Percentiles rank a stretch among this genome's conserved stretches.
These are phyloP conservation scores for Oryza australiensis DNA, from an alignment of 176 grass and related monocot species.

Conservation along the genomic window DNA sequence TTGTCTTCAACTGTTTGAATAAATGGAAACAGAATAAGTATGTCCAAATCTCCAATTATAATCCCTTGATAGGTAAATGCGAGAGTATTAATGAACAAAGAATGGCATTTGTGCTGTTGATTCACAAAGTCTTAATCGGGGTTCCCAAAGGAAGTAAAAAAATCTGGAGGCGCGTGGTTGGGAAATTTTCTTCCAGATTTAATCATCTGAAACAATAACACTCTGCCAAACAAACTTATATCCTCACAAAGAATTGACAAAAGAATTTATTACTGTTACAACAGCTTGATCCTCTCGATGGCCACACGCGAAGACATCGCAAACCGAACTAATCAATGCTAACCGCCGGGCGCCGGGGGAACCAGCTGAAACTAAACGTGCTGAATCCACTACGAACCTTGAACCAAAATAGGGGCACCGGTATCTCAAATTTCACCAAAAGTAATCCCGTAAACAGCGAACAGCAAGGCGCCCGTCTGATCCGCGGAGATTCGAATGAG, in stretches of 20 bases:
- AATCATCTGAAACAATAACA: not conserved
- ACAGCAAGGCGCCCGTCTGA: not conserved
- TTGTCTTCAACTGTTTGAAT: not conserved
- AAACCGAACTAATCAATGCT: not conserved
- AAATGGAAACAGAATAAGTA: not conserved
- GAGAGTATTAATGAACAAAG: constrained; percentile 2
- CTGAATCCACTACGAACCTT: not conserved
- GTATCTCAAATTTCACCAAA: not conserved
- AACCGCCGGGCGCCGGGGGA: not conserved
- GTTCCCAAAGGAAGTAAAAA: not conserved
- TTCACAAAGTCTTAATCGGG: not conserved
- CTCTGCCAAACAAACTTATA: not conserved
- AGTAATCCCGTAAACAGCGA: not conserved
- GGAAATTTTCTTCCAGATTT: too few relatives aligned
- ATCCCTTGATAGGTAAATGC: not conserved
- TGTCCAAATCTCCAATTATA: not conserved
- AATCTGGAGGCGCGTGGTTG: not conserved
- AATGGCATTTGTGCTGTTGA: not conserved
- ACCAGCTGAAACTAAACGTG: not conserved
- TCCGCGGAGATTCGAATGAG: not conserved
- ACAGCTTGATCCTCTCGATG: not conserved
- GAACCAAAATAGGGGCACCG: not conserved
- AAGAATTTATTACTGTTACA: not conserved
- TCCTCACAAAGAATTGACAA: not conserved
- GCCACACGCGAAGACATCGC: not conserved